Percentiles rank a stretch among this genome's conserved stretches.
Conservation (phyloP, 805 yeast genomes). For the Maudiozyma turicensis region DNA sequence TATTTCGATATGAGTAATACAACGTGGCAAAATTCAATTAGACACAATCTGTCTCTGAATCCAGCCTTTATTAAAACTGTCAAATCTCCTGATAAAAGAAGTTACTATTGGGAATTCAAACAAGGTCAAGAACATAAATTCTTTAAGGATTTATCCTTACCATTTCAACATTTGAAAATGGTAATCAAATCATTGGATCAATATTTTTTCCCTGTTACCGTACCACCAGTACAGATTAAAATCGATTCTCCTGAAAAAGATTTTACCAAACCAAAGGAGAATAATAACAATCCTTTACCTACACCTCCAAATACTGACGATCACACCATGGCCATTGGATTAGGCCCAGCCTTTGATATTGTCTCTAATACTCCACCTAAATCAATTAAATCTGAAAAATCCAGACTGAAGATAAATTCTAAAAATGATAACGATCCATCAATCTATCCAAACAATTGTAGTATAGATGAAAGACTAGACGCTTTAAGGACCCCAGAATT, state of each 20-base stretch:
- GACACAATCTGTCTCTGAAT: conserved; percentile 89
- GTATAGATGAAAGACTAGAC: conserved; percentile 9
- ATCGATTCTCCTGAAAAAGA: too few species aligned
- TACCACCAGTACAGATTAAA: too few species aligned
- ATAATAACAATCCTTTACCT: conserved; percentile 1
- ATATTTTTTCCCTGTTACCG: neutral
- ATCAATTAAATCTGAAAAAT: conserved; percentile 5
- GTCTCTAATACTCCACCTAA: neutral
- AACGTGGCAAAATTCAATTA: conserved; percentile 95
- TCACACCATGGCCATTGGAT: neutral
- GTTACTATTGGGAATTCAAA: conserved; percentile 82
- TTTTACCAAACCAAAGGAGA: neutral
- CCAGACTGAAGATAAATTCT: neutral
- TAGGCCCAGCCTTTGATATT: neutral
- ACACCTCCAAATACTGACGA: conserved; percentile 3
- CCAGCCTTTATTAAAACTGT: conserved; percentile 83
- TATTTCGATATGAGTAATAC: conserved; percentile 74
- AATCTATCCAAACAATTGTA: conserved; percentile 1
- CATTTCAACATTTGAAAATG: conserved; percentile 9
- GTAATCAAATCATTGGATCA: conserved; percentile 8
- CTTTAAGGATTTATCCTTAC: conserved; percentile 36
- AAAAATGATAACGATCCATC: neutral
- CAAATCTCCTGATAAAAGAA: conserved; percentile 74
- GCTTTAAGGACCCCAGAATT: conserved; percentile 8
- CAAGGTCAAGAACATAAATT: conserved; percentile 69